Percentiles rank a stretch among this genome's conserved stretches.
Evolutionary conservation across 352 stramenopile genomes (phyloP).

Genomic region (Peronospora belbahrii): DNA sequence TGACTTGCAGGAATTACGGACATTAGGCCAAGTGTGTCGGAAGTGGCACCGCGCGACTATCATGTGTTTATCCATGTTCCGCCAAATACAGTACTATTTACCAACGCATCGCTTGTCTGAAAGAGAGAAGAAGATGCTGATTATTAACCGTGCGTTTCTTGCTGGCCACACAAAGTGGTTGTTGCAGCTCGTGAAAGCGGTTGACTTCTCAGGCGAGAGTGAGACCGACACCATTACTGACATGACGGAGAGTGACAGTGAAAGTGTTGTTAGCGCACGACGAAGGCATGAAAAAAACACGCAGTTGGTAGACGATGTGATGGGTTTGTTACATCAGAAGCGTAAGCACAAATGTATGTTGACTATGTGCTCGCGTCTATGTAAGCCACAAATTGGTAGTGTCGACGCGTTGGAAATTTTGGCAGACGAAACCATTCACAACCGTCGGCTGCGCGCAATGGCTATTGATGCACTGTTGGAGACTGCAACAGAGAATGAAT

Average conservation of each 20-base stretch:
- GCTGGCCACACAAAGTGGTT: slow-evolving; percentile 79
- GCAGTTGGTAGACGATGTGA: slow-evolving; percentile 47
- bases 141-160: slow-evolving; percentile 77
- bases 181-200: slow-evolving; percentile 75
- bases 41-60: slow-evolving; percentile 83
- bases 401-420: slow-evolving; percentile 78
- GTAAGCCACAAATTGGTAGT: slow-evolving; percentile 59
- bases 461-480: slow-evolving; percentile 56
- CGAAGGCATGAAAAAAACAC: slow-evolving; percentile 20
- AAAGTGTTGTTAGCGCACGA: slow-evolving; percentile 9
- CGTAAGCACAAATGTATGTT: slow-evolving; percentile 79
- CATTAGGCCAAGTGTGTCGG: slow-evolving; percentile 69
- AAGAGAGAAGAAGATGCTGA: slow-evolving; percentile 61
- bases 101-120: slow-evolving; percentile 66
- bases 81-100: slow-evolving; percentile 84
- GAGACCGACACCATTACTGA: slow-evolving; percentile 28
- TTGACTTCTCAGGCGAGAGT: slow-evolving; percentile 58
- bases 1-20: slow-evolving; percentile 63
- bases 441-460: slow-evolving; percentile 44
- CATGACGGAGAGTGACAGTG: slow-evolving; percentile 18
- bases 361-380: slow-evolving; percentile 81
- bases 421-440: slow-evolving; percentile 57
- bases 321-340: slow-evolving; percentile 53
- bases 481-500: slow-evolving; percentile 69
- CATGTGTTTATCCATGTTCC: slow-evolving; percentile 86